Conservation (phyloP, 2,329 filamentous ascomycete genomes). For the Clarireedia paspali region DNA sequence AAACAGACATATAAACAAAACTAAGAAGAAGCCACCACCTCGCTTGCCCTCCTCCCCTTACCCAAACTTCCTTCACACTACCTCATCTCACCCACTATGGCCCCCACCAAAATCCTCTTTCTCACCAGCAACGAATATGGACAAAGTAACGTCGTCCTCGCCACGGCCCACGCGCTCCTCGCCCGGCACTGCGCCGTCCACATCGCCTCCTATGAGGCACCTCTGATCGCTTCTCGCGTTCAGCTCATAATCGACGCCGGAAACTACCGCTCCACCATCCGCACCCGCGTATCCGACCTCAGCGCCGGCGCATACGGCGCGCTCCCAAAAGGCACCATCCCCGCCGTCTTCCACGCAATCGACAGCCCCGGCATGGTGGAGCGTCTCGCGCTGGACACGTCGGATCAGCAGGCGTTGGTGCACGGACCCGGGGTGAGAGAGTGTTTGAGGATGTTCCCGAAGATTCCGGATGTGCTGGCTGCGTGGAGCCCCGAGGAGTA, state of each 20-base stretch:
- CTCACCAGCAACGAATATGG: constrained; percentile 40
- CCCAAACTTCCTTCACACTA: too few relatives aligned
- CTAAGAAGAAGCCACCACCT: not conserved
- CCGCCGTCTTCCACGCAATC: constrained; percentile 30
- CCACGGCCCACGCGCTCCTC: constrained; percentile 32
- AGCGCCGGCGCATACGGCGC: constrained; percentile 3
- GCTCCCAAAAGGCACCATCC: constrained; percentile 10
- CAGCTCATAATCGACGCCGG: constrained; percentile 22
- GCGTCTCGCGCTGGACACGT: constrained; percentile 21
- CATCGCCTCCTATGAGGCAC: constrained; percentile 35
- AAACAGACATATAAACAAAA: too few relatives aligned
- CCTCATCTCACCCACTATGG: too few relatives aligned
- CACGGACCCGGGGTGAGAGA: not conserved
- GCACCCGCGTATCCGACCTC: constrained; percentile 16
- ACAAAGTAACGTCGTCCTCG: constrained; percentile 39
- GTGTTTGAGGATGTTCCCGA: constrained; percentile 1
- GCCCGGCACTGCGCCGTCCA: constrained; percentile 35
- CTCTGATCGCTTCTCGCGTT: constrained; percentile 32
- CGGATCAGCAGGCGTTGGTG: constrained; percentile 14
- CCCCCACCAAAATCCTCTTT: constrained; percentile 30
- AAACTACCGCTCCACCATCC: constrained; percentile 21
- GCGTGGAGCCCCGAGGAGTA: constrained; percentile 35
- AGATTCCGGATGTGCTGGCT: constrained; percentile 23
- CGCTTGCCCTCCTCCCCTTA: too few relatives aligned
- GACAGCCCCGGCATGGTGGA: constrained; percentile 29